Percentiles rank a stretch among this genome's conserved stretches.
Evolutionary conservation across 2,329 filamentous ascomycete genomes (phyloP).

Genomic region (Cercospora citrullina): DNA sequence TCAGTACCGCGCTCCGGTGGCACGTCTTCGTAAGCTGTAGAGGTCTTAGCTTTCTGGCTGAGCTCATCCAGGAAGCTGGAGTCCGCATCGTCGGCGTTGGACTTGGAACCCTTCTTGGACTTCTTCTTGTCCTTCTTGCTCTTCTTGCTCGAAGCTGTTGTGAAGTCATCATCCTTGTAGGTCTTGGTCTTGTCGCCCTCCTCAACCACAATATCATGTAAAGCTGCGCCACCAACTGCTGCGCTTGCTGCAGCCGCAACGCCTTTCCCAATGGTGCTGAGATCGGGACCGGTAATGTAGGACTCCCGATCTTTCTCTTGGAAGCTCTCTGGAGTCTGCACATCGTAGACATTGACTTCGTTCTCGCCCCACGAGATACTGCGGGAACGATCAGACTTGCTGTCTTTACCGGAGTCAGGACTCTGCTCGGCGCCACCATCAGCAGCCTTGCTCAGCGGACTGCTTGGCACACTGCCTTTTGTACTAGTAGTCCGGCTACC

Average conservation of each 20-base stretch:
- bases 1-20: conserved; percentile 7
- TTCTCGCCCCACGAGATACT: conserved; percentile 52
- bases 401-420: conserved; percentile 13
- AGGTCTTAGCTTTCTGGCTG: conserved; percentile 3
- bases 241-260: conserved; percentile 20
- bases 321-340: conserved; percentile 47
- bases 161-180: conserved; percentile 27
- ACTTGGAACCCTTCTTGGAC: conserved; percentile 22
- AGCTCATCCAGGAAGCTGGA: conserved; percentile 13
- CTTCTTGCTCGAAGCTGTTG: conserved; percentile 28
- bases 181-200: conserved; percentile 38
- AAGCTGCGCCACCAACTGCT: conserved; percentile 25
- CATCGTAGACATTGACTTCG: conserved; percentile 50
- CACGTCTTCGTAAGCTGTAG: conserved; percentile 5
- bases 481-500: conserved; percentile 35
- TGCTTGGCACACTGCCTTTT: conserved; percentile 39
- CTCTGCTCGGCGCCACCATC: conserved; percentile 22
- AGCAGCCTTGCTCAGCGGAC: conserved; percentile 32
- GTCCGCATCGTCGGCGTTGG: conserved; percentile 9
- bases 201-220: conserved; percentile 45
- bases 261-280: conserved; percentile 11
- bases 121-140: conserved; percentile 48
- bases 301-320: conserved; percentile 28
- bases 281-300: conserved; percentile 28
- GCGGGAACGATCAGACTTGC: conserved; percentile 28